Conservation (phyloP, 2,329 filamentous ascomycete genomes). For the Exophiala dermatitidis region DNA sequence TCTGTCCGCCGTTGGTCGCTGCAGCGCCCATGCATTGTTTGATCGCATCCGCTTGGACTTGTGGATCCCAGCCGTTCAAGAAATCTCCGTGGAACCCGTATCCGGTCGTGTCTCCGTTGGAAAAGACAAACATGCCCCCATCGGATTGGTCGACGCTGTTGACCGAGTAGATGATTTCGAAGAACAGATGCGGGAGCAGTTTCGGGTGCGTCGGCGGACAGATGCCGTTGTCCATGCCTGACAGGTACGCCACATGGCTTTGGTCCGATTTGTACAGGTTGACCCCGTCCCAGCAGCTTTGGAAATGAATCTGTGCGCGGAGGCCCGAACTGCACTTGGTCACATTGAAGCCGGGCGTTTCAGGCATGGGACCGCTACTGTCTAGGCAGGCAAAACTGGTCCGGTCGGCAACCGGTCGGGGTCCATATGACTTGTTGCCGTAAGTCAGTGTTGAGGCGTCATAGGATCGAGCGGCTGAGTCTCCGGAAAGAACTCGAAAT, state of each 20-base stretch:
- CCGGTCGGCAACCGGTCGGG: constrained; percentile 59
- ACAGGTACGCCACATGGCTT: constrained; percentile 69
- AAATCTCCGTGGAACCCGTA: constrained; percentile 74
- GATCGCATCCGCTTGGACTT: constrained; percentile 62
- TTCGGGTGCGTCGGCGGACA: constrained; percentile 64
- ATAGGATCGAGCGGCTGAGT: constrained; percentile 38
- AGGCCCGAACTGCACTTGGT: constrained; percentile 72
- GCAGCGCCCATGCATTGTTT: constrained; percentile 60
- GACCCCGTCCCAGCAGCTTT: constrained; percentile 78
- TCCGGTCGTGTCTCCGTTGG: constrained; percentile 71
- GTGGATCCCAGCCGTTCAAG: constrained; percentile 66
- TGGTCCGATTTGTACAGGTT: constrained; percentile 50
- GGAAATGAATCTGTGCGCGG: constrained; percentile 78
- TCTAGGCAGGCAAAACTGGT: constrained; percentile 89
- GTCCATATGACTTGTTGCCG: constrained; percentile 26
- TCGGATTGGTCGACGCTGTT: constrained; percentile 37
- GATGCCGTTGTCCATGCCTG: constrained; percentile 65
- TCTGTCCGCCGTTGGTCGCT: constrained; percentile 12
- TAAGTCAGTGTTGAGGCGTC: constrained; percentile 18
- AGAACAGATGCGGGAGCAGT: constrained; percentile 69
- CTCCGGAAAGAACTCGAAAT: constrained; percentile 77
- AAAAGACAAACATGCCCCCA: constrained; percentile 63
- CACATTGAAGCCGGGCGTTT: constrained; percentile 68
- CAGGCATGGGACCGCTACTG: constrained; percentile 54
- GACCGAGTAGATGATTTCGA: constrained; percentile 58